A percentile compares a stretch with the other conserved stretches of the same genome.
phyloP scores from a whole-genome alignment of 2,329 filamentous ascomycete species.

The Didymellaceae sp. region DNA sequence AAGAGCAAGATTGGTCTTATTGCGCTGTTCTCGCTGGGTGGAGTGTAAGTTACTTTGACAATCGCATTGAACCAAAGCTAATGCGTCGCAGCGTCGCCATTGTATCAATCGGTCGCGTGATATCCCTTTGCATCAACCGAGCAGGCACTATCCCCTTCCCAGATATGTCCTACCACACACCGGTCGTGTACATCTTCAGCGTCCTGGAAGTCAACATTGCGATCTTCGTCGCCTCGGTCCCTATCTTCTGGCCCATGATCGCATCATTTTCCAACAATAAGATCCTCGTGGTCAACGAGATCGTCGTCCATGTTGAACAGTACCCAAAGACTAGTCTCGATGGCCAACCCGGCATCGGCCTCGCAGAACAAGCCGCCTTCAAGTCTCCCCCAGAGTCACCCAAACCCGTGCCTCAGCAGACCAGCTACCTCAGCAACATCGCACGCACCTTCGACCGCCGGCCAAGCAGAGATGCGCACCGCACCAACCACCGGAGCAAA shows the following conservation, averaged over 20 bases:
- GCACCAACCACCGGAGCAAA: conserved; percentile 22
- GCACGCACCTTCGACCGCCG: conserved; percentile 13
- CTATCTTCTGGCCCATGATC: conserved; percentile 50
- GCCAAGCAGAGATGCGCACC: conserved; percentile 2
- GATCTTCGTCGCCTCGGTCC: conserved; percentile 47
- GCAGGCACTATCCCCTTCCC: conserved; percentile 41
- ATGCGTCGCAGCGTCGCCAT: conserved; percentile 31
- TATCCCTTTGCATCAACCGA: conserved; percentile 36
- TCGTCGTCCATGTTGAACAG: conserved; percentile 43
- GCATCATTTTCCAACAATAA: conserved; percentile 39
- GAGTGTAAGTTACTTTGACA: conserved; percentile 36
- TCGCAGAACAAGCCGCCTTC: conserved; percentile 21
- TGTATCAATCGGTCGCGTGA: conserved; percentile 39
- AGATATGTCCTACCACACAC: conserved; percentile 41
- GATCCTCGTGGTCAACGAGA: conserved; percentile 50
- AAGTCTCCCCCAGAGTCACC: conserved; percentile 10
- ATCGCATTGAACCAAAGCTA: not conserved
- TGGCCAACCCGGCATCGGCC: conserved; percentile 23
- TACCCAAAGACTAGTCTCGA: conserved; percentile 24
- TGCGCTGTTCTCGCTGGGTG: conserved; percentile 41
- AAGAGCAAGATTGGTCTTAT: conserved; percentile 40
- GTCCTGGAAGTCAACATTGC: conserved; percentile 48
- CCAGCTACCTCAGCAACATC: too few relatives aligned
- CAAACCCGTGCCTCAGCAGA: conserved; percentile 10
- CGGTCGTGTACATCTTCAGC: conserved; percentile 43